Conservation (phyloP, 176 grass and related monocot genomes). For the Zizania latifolia region DNA sequence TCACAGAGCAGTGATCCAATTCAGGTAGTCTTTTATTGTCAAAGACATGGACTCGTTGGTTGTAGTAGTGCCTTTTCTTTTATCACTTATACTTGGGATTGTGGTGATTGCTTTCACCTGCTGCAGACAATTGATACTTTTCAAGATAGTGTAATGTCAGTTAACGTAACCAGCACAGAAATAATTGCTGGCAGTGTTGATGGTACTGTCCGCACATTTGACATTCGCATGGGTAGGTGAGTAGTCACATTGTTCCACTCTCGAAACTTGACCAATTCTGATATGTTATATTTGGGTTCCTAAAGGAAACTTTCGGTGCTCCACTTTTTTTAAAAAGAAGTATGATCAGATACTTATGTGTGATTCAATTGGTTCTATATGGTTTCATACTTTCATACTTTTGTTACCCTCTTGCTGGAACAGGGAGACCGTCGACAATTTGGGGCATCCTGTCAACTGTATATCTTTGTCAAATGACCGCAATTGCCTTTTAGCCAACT, state of each 20-base stretch:
- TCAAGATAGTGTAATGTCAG: slow-evolving; percentile 97
- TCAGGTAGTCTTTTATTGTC: slow-evolving; percentile 51
- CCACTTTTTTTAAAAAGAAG: neutral
- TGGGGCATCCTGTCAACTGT: slow-evolving; percentile 83
- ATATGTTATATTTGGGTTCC: neutral
- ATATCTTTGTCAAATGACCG: slow-evolving; percentile 87
- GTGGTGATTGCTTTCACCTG: slow-evolving; percentile 9
- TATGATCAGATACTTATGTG: neutral
- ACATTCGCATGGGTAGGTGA: slow-evolving; percentile 93
- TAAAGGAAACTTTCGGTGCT: neutral
- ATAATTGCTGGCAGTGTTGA: slow-evolving; percentile 98
- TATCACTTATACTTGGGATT: slow-evolving; percentile 7
- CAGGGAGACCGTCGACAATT: slow-evolving; percentile 80
- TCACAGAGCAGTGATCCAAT: slow-evolving; percentile 89
- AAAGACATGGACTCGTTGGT: neutral
- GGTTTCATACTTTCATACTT: slow-evolving; percentile 9
- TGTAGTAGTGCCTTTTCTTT: neutral
- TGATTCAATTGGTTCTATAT: neutral
- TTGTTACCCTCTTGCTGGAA: neutral
- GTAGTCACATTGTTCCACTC: neutral
- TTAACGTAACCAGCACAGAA: slow-evolving; percentile 75
- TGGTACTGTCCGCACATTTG: slow-evolving; percentile 82
- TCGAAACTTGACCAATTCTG: neutral
- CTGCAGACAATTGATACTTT: slow-evolving; percentile 85
- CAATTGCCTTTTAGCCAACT: slow-evolving; percentile 86